Percentiles rank a stretch among this genome's conserved stretches.
Evolutionary conservation across 805 yeast species (phyloP).

Genomic region (Wickerhamomyces alni): DNA sequence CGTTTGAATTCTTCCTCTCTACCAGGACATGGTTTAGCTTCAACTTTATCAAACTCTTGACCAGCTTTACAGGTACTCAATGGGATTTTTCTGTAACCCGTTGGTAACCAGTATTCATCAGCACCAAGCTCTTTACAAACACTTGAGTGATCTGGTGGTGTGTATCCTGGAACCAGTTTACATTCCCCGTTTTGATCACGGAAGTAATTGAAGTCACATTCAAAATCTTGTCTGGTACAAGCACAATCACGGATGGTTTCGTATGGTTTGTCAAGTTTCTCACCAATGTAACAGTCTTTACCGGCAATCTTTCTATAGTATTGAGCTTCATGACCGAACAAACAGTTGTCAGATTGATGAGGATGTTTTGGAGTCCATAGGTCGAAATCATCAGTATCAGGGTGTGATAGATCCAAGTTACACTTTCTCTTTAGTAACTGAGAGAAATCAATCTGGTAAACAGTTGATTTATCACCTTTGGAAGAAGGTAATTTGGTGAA

Average conservation of each 20-base stretch:
- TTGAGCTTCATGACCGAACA: conserved; percentile 64
- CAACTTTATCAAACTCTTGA: conserved; percentile 56
- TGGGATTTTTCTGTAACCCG: conserved; percentile 88
- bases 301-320: conserved; percentile 55
- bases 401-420: conserved; percentile 36
- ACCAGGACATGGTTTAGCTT: conserved; percentile 82
- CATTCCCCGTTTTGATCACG: conserved; percentile 78
- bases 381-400: conserved; percentile 52
- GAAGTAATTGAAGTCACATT: conserved; percentile 85
- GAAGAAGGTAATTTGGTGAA: conserved; percentile 44
- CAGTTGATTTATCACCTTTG: conserved; percentile 39
- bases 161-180: conserved; percentile 67
- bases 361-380: conserved; percentile 60
- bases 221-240: conserved; percentile 83
- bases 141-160: conserved; percentile 57
- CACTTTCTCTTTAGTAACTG: conserved; percentile 50
- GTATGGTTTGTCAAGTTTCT: conserved; percentile 52
- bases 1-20: conserved; percentile 56
- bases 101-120: conserved; percentile 75
- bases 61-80: conserved; percentile 86
- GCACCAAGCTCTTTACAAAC: conserved; percentile 52
- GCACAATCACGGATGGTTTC: conserved; percentile 60
- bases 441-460: conserved; percentile 54
- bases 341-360: conserved; percentile 41
- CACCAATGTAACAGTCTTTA: conserved; percentile 60